Conservation (phyloP, 257 asterid species). For the Fraxinus excelsior region DNA sequence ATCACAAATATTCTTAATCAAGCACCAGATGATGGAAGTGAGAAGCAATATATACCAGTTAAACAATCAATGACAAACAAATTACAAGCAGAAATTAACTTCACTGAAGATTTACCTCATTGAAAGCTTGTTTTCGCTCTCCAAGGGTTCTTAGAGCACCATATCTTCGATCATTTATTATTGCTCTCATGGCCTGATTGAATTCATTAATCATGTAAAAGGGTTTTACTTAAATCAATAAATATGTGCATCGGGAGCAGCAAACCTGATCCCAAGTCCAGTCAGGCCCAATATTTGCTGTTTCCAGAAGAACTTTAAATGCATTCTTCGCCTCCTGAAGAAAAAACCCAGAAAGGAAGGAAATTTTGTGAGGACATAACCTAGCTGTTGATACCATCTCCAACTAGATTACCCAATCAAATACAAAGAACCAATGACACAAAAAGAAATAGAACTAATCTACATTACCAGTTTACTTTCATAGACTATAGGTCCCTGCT, state of each 20-base stretch:
- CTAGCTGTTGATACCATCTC: slow-evolving; percentile 12
- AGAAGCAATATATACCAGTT: slow-evolving; percentile 10
- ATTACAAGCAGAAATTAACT: slow-evolving; percentile 22
- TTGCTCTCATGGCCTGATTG: slow-evolving; percentile 83
- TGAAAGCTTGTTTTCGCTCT: slow-evolving; percentile 87
- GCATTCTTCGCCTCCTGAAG: slow-evolving; percentile 84
- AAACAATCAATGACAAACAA: slow-evolving; percentile 19
- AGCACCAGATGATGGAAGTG: slow-evolving; percentile 23
- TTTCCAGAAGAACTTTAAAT: slow-evolving; percentile 74
- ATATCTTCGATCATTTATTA: slow-evolving; percentile 83
- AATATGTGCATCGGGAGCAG: slow-evolving; percentile 25
- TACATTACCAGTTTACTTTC: slow-evolving; percentile 78
- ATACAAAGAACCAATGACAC: neutral
- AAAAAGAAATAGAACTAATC: slow-evolving; percentile 21
- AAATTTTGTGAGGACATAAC: slow-evolving; percentile 8
- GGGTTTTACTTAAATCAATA: slow-evolving; percentile 20
- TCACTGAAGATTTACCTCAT: slow-evolving; percentile 60
- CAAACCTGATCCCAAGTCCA: slow-evolving; percentile 96
- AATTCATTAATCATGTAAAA: slow-evolving; percentile 26
- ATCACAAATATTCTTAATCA: slow-evolving; percentile 9
- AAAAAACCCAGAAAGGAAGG: slow-evolving; percentile 15
- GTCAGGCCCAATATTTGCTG: slow-evolving; percentile 79
- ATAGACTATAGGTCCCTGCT: slow-evolving; percentile 56
- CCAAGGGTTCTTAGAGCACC: slow-evolving; percentile 80
- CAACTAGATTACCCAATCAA: slow-evolving; percentile 10